Percentiles rank a stretch among this genome's conserved stretches.
phyloP scores from a whole-genome alignment of 139 green algal genomes.

The Protoeuglena noctilucae region DNA sequence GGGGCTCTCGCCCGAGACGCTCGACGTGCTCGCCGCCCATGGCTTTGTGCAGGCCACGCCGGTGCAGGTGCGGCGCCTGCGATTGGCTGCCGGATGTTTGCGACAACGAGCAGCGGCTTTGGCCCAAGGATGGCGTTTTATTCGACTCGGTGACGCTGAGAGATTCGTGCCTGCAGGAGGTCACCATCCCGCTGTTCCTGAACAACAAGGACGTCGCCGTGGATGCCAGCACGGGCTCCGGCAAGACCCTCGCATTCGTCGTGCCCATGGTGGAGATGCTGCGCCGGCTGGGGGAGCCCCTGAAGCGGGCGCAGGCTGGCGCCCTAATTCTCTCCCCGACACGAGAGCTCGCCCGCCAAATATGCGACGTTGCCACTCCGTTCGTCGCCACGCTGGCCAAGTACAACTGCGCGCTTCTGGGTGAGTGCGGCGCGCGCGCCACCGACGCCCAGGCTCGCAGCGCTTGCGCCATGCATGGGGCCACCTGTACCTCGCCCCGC shows the following conservation, averaged over 20 bases:
- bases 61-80: constrained; percentile 23
- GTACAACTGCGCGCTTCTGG: constrained; percentile 36
- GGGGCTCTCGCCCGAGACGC: constrained; percentile 26
- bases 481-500: too few species aligned
- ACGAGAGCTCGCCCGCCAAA: constrained; percentile 83
- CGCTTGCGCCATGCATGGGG: too few species aligned
- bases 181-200: constrained; percentile 75
- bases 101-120: background rate
- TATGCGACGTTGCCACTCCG: constrained; percentile 52
- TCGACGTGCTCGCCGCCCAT: constrained; percentile 27
- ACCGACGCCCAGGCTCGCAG: too few species aligned
- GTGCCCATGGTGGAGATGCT: constrained; percentile 83
- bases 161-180: constrained; percentile 37
- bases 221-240: constrained; percentile 86
- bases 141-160: too few species aligned
- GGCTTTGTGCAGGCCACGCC: constrained; percentile 63
- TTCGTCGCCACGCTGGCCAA: constrained; percentile 47
- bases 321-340: constrained; percentile 85
- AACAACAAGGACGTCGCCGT: constrained; percentile 92
- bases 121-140: background rate
- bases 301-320: constrained; percentile 66
- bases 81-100: background rate
- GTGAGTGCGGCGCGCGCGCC: too few species aligned
- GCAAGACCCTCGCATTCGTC: constrained; percentile 95
- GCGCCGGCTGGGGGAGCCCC: constrained; percentile 29